Base-by-base conservation (phyloP, 106 monocot genomes). In the Dendrobium catenatum region DNA sequence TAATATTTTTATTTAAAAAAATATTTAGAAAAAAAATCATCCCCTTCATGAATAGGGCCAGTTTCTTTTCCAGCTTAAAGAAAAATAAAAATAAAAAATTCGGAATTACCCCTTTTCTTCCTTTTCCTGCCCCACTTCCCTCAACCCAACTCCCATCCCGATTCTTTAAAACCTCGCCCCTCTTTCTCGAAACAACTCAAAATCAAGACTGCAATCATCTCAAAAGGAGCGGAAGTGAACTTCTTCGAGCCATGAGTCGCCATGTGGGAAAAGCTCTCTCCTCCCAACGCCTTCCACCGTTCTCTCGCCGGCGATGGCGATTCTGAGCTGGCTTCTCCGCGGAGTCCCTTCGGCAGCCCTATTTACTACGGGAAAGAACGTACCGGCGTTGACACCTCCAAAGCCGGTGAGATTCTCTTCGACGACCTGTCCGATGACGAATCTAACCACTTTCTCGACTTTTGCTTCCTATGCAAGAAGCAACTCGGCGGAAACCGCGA, bases 401-500 rank as follows among this genome's bases (percentile, higher is more conserved):
- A 83, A 3, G 51, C 13, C 47, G 86, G 80, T 2, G 84, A 82
- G 31, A 58, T 85, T 91, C 81, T 88, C 83, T 80, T 48, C 42
- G 85, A 84, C 26, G 46, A 26, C 1, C 13, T 77, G 43, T 66
- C 26, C 18, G 85, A 85, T 26, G 86, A 66, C 2, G 83, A 80
- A 37, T 83, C 51, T 6, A 83, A 24, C 68, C 86, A 94, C 81
- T 94, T 90, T 67, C 88, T 94, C 48, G 94, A 94, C 77, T 80
- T 86, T 1, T 94, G 94, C 88, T 84, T 82, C 79, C 88, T 94
- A 80, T 94, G 94, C 85, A 82, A 86, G 82, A 91, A 90, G 79
- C 78, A 81, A 0, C 84, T 94, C 70, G 78, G 82, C 59, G 83
- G 86, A 5, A 83, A 90, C 75, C 78, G 85, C 68, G 91, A 92